phyloP scores from a whole-genome alignment of 2,329 filamentous ascomycete genomes.

The Aspergillus tubingensis region DNA sequence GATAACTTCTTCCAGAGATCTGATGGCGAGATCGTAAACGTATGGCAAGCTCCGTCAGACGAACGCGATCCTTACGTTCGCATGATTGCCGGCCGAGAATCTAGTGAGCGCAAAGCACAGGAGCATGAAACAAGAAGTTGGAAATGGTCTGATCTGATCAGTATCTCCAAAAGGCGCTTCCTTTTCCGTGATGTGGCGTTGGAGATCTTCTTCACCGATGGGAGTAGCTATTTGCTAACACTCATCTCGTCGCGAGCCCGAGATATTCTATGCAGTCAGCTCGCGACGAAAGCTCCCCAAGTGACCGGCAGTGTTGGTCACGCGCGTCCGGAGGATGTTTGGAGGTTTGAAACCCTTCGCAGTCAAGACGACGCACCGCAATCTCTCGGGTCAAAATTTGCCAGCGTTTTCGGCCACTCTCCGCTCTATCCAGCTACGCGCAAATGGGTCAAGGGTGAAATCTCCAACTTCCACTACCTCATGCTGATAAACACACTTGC shows the following conservation, averaged over 20 bases:
- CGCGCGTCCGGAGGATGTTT: conserved; percentile 80
- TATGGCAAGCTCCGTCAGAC: conserved; percentile 87
- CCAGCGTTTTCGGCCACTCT: conserved; percentile 83
- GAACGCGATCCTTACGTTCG: conserved; percentile 95
- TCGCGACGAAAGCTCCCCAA: conserved; percentile 78
- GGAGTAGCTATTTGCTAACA: conserved; percentile 89
- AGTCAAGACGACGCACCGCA: conserved; percentile 64
- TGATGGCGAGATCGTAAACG: conserved; percentile 95
- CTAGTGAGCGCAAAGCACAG: conserved; percentile 57
- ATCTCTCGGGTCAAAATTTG: conserved; percentile 81
- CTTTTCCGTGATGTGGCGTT: conserved; percentile 92
- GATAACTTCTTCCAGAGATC: conserved; percentile 95
- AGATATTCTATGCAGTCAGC: conserved; percentile 77
- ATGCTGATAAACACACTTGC: conserved; percentile 99
- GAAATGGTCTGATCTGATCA: conserved; percentile 93
- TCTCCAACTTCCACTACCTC: conserved; percentile 97
- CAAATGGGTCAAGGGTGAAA: conserved; percentile 89
- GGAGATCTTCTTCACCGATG: conserved; percentile 97
- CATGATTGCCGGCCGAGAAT: conserved; percentile 80
- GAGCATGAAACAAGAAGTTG: conserved; percentile 87
- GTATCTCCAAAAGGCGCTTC: conserved; percentile 92
- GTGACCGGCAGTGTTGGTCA: conserved; percentile 69
- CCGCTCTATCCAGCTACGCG: conserved; percentile 82
- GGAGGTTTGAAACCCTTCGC: conserved; percentile 84
- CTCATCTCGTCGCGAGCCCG: conserved; percentile 71